A percentile compares a stretch with the other conserved stretches of the same genome.
phyloP scores from a whole-genome alignment of 495 filamentous ascomycete species.

The Hyaloscypha finlandica region DNA sequence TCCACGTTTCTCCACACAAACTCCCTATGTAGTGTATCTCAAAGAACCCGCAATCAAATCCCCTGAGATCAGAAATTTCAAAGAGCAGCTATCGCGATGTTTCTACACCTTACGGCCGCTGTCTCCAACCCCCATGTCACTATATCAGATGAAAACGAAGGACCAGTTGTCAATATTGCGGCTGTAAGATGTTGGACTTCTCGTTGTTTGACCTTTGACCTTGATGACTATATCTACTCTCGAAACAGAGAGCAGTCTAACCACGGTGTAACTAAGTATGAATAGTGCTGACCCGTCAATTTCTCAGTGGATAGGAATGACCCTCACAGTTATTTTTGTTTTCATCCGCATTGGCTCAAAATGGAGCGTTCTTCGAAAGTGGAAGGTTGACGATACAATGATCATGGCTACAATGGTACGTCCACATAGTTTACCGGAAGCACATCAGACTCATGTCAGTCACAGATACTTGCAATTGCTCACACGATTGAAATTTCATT shows the following conservation, averaged over 20 bases:
- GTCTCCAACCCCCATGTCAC: no score
- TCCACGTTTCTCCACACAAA: no score
- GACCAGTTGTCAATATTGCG: slow-evolving; percentile 3
- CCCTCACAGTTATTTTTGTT: not conserved
- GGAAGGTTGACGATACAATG: slow-evolving; percentile 5
- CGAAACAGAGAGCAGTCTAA: no score
- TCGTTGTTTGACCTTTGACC: no score
- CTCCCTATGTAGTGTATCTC: no score
- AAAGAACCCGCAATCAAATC: no score
- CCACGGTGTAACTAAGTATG: no score
- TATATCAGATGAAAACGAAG: not conserved
- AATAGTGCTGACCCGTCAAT: slow-evolving; percentile 3
- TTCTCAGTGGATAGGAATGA: slow-evolving; percentile 12
- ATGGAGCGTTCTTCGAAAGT: slow-evolving; percentile 1
- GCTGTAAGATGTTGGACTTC: no score
- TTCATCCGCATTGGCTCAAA: slow-evolving; percentile 7
- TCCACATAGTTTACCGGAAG: not conserved
- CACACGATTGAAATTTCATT: slow-evolving; percentile 22
- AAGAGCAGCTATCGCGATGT: no score
- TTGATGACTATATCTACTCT: no score
- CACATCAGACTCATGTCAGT: not conserved
- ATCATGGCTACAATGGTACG: slow-evolving; percentile 14
- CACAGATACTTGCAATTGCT: slow-evolving; percentile 16
- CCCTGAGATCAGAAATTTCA: no score
- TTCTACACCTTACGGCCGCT: no score